Base-by-base conservation (phyloP, 2,329 filamentous ascomycete species). In the Grosmannia serpens region DNA sequence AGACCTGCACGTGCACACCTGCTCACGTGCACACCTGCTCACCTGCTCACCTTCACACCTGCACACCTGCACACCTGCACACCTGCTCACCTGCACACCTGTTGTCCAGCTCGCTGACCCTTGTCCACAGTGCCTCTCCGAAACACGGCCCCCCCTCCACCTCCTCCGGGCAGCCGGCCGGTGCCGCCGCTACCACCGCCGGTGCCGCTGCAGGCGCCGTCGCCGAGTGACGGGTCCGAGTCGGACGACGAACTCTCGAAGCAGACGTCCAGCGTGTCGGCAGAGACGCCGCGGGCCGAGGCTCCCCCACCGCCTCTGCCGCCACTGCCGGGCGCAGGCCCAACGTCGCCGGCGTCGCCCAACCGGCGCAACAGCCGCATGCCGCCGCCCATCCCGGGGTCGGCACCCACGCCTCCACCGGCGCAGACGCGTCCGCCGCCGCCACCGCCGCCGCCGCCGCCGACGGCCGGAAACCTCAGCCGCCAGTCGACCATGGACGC, bases 211-310 rank as follows among this genome's bases (percentile, higher is more conserved):
- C 73, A 76, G 50, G 68, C 81, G 20, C 76, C 79, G 53, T 88
- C 88, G 47, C 85, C 84, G 52, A 89, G 85, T 59, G 80, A 87
- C 61, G 91, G 90, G 33, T 95, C 90, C 1, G 89, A 88, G 69
- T 94, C 91, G 50, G 91, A 95, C 65, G 91, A 96, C 69, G 92
- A 96, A 70, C 75, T 91, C 65, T 90, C 87, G 11, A 75, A 76
- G 57, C 71, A 72, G 67, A 67, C 78, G 65, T 70, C 72, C 63
- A 71, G 75, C 55, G 70, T 78, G 63, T 65, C 72, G 66, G 57
- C 77, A 24, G 72, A 75, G 41, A 73, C 72, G 26, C 68, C 73
- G 33, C 68, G 69, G 46, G 68, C 67, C 22, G 71, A 73, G 56
- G 70, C 70, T 56, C 71, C 72, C 33, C 70, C 73, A 33, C 67